A percentile compares a stretch with the other conserved stretches of the same genome.
Evolutionary conservation across 139 green algal species (phyloP).

Genomic region (Desmodesmus armatus): DNA sequence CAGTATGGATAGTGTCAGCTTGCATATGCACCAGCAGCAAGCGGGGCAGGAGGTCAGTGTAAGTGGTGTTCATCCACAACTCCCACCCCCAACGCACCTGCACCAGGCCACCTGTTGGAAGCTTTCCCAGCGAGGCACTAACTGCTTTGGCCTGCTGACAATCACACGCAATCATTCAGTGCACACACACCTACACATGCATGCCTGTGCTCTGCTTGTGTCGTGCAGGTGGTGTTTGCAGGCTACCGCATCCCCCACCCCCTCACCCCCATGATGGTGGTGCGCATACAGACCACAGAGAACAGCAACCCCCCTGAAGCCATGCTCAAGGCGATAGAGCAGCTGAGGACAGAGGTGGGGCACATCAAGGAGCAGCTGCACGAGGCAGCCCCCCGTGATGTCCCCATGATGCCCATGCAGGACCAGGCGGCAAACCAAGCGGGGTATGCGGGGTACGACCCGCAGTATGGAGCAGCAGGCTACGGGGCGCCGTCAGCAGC

Average conservation of each 20-base stretch:
- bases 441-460: neutral
- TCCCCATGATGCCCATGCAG: neutral
- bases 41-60: too few relatives aligned
- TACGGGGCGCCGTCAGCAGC: neutral
- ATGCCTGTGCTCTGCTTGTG: too few relatives aligned
- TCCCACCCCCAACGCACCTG: too few relatives aligned
- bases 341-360: conserved; percentile 59
- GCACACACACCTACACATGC: too few relatives aligned
- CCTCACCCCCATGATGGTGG: conserved; percentile 86
- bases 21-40: too few relatives aligned
- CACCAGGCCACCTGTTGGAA: too few relatives aligned
- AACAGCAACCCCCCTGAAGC: conserved; percentile 62
- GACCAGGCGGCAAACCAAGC: neutral
- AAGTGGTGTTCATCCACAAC: too few relatives aligned
- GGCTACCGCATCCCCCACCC: conserved; percentile 97
- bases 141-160: neutral
- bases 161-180: too few relatives aligned
- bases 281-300: conserved; percentile 86
- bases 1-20: too few relatives aligned
- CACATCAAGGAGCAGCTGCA: conserved; percentile 58
- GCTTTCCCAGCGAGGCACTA: neutral
- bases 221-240: conserved; percentile 90
- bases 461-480: neutral
- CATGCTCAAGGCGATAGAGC: conserved; percentile 63
- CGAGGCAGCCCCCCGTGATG: neutral